Conservation (phyloP, 2,329 filamentous ascomycete species). For the Cytospora mali region DNA sequence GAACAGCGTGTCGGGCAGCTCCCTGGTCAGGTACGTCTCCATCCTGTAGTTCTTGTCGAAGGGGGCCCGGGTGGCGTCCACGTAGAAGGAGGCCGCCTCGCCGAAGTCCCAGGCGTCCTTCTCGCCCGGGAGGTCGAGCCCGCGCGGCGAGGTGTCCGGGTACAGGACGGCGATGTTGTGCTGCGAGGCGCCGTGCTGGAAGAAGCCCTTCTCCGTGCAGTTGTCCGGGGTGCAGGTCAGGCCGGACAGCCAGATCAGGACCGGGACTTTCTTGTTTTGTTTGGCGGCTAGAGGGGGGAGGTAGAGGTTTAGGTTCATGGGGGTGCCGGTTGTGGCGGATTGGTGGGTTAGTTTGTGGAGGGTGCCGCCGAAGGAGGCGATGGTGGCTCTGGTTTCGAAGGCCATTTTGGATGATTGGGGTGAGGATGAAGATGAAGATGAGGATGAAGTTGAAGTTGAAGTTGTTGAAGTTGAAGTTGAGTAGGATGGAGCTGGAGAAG, state of each 20-base stretch:
- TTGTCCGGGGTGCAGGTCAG: conserved; percentile 94
- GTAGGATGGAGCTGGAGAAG: neutral
- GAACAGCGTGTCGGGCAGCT: conserved; percentile 82
- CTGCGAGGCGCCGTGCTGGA: conserved; percentile 78
- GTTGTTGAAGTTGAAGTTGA: neutral
- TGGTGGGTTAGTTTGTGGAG: conserved; percentile 91
- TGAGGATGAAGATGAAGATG: neutral
- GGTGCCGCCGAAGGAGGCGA: conserved; percentile 90
- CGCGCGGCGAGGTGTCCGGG: conserved; percentile 92
- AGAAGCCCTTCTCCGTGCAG: conserved; percentile 81
- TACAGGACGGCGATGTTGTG: conserved; percentile 90
- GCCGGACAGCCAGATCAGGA: conserved; percentile 91
- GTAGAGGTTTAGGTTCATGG: conserved; percentile 93
- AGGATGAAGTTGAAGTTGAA: neutral
- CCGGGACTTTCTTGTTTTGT: conserved; percentile 67
- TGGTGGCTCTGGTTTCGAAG: conserved; percentile 87
- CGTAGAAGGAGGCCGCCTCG: conserved; percentile 89
- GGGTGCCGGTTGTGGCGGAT: conserved; percentile 75
- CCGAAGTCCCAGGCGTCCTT: conserved; percentile 92
- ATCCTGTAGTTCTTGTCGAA: conserved; percentile 84
- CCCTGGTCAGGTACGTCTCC: conserved; percentile 88
- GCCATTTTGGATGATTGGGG: conserved; percentile 58
- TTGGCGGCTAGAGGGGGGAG: conserved; percentile 71
- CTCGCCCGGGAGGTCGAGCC: conserved; percentile 79
- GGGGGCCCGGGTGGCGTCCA: conserved; percentile 78